phyloP scores from a whole-genome alignment of 2,329 filamentous ascomycete genomes.

The Ophiostoma pallidulum region DNA sequence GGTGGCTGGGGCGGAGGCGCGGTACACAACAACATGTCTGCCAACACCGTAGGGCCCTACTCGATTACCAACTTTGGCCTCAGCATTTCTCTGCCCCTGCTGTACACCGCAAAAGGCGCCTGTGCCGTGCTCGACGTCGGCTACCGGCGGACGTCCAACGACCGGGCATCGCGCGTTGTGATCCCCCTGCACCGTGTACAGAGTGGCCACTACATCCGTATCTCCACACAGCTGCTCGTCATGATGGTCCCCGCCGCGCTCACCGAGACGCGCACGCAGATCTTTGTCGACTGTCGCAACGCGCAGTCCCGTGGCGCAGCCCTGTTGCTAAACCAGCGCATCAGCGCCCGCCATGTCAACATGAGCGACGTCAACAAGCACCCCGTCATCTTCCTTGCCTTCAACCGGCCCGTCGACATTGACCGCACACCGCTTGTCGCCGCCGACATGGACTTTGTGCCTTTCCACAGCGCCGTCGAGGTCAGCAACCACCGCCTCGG shows the following conservation, averaged over 20 bases:
- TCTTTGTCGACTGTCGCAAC: constrained; percentile 14
- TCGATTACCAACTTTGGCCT: constrained; percentile 16
- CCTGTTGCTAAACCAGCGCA: neutral
- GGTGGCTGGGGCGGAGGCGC: neutral
- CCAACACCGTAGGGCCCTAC: neutral
- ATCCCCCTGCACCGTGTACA: constrained; percentile 8
- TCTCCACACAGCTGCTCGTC: constrained; percentile 8
- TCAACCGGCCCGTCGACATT: constrained; percentile 10
- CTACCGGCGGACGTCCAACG: neutral
- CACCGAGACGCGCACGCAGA: neutral
- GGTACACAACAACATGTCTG: neutral
- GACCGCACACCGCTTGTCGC: neutral
- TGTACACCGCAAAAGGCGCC: constrained; percentile 12
- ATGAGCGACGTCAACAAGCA: neutral
- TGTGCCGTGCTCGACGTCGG: constrained; percentile 13
- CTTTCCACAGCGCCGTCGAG: constrained; percentile 10
- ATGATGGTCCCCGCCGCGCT: constrained; percentile 2
- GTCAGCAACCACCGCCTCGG: neutral
- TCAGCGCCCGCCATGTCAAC: neutral
- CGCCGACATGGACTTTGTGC: constrained; percentile 9
- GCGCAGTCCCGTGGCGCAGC: neutral
- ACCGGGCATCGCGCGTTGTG: neutral
- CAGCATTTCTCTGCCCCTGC: constrained; percentile 12
- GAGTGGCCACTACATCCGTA: constrained; percentile 11
- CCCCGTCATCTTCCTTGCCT: constrained; percentile 7